These are phyloP conservation scores for Termitomyces eurrhizus DNA, from an alignment of 768 basidiomycete species.

Conservation along the genomic window DNA sequence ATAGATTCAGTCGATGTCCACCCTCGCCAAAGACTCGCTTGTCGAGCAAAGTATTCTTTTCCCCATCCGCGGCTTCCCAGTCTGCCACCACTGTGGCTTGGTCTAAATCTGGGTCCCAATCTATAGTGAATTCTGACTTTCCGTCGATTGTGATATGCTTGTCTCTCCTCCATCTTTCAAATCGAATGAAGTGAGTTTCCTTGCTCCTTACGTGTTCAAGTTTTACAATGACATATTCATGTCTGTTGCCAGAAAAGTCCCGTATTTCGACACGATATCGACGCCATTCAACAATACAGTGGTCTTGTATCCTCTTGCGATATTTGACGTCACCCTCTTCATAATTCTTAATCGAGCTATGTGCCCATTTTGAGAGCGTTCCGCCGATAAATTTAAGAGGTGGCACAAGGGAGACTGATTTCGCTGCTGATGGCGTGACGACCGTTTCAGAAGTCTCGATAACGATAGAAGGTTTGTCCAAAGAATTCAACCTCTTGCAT, in stretches of 20 bases:
- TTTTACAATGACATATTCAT: constrained; percentile 2
- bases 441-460: background rate
- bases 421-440: background rate
- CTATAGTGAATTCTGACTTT: background rate
- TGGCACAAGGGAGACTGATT: background rate
- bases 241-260: background rate
- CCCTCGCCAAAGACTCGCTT: background rate
- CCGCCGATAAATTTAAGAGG: background rate
- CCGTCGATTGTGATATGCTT: background rate
- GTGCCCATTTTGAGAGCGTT: background rate
- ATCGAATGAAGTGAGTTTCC: background rate
- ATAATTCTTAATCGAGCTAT: background rate
- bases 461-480: no score
- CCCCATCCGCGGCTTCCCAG: background rate
- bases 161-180: constrained; percentile 4
- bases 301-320: background rate
- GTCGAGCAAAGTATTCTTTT: background rate
- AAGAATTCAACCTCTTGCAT: background rate
- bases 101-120: background rate
- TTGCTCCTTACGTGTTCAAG: background rate
- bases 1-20: background rate
- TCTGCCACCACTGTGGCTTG: background rate
- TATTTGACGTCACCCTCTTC: background rate
- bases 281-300: constrained; percentile 2
- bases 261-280: background rate